Base-by-base conservation (phyloP, 2,329 filamentous ascomycete genomes). In the Fusarium falciforme region DNA sequence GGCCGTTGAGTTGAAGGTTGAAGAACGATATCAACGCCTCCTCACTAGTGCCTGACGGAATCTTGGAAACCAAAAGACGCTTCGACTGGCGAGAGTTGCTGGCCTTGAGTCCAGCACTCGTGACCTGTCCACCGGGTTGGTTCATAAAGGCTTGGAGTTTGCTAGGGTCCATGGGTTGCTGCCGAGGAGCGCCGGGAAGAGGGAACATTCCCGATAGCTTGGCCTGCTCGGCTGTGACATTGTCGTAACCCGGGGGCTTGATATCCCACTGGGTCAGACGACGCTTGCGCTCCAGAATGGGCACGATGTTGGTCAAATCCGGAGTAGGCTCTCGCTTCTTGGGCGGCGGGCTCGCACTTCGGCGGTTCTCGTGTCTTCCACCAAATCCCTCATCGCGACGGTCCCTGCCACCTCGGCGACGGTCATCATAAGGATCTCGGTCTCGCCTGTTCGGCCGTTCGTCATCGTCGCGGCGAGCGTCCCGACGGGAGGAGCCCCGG, bases 151-250 rank as follows among this genome's bases (percentile, higher is more conserved):
- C 95, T 82, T 98, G 95, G 57, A 99, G 89, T 83, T 96, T 96
- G 78, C 91, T 94, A 17, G 96, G 95, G 77, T 99, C 96, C 92
- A 98, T 96, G 36, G 94, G 93, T 80, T 98, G 95, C 82, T 98
- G 95, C 77, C 96, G 92, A 64, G 96, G 96, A 71, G 96, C 96
- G 74, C 96, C 96, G 5, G 96, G 96, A 54, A 99, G 90, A 70
- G 97, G 95, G 86, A 99, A 99, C 96, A 99, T 98, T 86, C 96
- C 93, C 76, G 97, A 99, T 52, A 99, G 89, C 87, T 99, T 99
- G 60, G 96, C 97, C 83, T 99, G 97, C 84, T 99, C 97, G 25
- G 96, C 95, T 3, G 96, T 98, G 75, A 99, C 96, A 83, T 96
- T 97, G 81, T 99, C 97, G 80, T 99, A 99, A 52, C 96, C 96